phyloP scores from a whole-genome alignment of 805 yeast genomes.

The Ogataea saltuana region DNA sequence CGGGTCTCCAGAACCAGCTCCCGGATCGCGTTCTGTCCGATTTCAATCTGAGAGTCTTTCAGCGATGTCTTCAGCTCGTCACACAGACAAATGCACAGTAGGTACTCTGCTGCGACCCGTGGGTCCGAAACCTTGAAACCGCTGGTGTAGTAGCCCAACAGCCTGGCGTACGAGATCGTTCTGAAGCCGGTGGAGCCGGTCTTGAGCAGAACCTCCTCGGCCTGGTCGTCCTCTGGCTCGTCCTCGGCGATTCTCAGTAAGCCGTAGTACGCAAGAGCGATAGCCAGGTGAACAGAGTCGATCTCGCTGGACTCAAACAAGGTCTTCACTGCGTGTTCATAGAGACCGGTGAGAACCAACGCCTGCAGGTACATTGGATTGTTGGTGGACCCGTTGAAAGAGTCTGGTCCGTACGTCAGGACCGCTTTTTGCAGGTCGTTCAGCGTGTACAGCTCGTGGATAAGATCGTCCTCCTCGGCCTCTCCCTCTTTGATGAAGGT shows the following conservation, averaged over 20 bases:
- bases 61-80: conserved; percentile 32
- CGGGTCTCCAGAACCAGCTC: conserved; percentile 85
- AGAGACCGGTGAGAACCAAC: conserved; percentile 72
- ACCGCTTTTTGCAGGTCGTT: conserved; percentile 73
- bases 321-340: conserved; percentile 75
- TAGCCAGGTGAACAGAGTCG: conserved; percentile 87
- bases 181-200: conserved; percentile 33
- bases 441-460: conserved; percentile 71
- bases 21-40: conserved; percentile 76
- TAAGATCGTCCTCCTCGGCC: conserved; percentile 38
- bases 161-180: conserved; percentile 52
- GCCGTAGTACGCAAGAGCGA: conserved; percentile 74
- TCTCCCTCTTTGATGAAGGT: conserved; percentile 64
- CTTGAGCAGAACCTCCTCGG: conserved; percentile 32
- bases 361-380: conserved; percentile 75
- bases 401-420: conserved; percentile 67
- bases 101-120: conserved; percentile 86
- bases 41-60: conserved; percentile 46
- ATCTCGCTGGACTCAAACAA: conserved; percentile 65
- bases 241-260: conserved; percentile 48
- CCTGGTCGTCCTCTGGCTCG: conserved; percentile 7
- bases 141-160: conserved; percentile 78
- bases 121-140: conserved; percentile 86
- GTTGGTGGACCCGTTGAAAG: conserved; percentile 64
- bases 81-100: conserved; percentile 65